Evolutionary conservation across 164 flowering plant species (phyloP).

Genomic region (Cinnamomum micranthum): DNA sequence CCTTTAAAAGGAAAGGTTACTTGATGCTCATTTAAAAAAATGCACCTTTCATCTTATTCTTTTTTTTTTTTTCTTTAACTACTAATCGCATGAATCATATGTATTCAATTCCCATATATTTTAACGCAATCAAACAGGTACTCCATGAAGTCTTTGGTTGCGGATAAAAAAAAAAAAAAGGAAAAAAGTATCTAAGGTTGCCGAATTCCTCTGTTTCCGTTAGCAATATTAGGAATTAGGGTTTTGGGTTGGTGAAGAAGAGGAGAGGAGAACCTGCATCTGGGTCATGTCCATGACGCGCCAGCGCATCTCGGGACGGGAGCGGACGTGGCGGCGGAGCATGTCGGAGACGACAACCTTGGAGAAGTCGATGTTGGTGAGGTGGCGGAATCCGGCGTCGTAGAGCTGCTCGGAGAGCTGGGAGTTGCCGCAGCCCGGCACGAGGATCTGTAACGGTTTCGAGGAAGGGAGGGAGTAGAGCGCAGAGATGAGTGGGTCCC

Average conservation of each 20-base stretch:
- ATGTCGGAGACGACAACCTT: slow-evolving; percentile 83
- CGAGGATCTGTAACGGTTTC: slow-evolving; percentile 43
- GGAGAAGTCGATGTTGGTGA: slow-evolving; percentile 90
- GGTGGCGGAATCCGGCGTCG: slow-evolving; percentile 61
- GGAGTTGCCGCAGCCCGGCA: slow-evolving; percentile 95
- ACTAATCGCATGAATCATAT: too few species aligned
- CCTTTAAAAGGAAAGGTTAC: too few species aligned
- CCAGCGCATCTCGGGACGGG: slow-evolving; percentile 82
- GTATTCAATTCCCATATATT: too few species aligned
- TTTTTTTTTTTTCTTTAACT: too few species aligned
- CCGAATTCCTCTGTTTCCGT: too few species aligned
- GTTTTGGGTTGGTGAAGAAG: not conserved
- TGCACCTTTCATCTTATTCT: too few species aligned
- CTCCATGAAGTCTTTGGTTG: too few species aligned
- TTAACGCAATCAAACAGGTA: too few species aligned
- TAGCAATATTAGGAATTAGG: not conserved
- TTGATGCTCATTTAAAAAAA: too few species aligned
- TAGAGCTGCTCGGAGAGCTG: slow-evolving; percentile 74
- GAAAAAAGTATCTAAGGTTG: too few species aligned
- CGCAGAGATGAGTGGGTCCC: slow-evolving; percentile 40
- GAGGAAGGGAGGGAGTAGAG: slow-evolving; percentile 21
- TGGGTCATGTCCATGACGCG: slow-evolving; percentile 92
- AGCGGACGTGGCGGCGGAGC: slow-evolving; percentile 67
- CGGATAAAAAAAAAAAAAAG: too few species aligned
- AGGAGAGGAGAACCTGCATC: slow-evolving; percentile 66